Evolutionary conservation across 2,329 filamentous ascomycete genomes (phyloP).

Genomic region (Sarocladiaceae sp.): DNA sequence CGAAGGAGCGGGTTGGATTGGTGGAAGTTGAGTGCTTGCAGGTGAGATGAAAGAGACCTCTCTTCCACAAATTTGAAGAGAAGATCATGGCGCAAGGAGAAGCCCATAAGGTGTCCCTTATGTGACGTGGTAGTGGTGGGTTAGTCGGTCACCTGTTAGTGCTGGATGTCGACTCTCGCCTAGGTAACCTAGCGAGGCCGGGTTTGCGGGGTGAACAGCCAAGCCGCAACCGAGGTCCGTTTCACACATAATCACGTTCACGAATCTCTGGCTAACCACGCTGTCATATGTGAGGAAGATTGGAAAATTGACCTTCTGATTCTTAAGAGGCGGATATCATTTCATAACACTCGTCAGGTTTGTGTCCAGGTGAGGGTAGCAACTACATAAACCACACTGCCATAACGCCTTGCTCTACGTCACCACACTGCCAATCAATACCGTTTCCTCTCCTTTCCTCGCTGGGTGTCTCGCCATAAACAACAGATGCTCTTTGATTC

Average conservation of each 20-base stretch:
- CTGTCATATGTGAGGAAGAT: too few species aligned
- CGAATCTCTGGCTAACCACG: too few species aligned
- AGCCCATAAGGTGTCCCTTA: not conserved
- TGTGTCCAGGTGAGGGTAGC: too few species aligned
- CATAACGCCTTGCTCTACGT: not conserved
- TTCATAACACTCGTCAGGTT: too few species aligned
- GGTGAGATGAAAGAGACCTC: not conserved
- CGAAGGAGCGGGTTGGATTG: conserved; percentile 11
- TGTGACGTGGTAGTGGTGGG: not conserved
- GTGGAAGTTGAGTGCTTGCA: not conserved
- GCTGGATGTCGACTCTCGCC: not conserved
- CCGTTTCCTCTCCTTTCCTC: conserved; percentile 48
- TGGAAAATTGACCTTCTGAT: too few species aligned
- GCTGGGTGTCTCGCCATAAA: conserved; percentile 56
- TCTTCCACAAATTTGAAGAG: not conserved
- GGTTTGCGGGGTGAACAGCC: conserved; percentile 4
- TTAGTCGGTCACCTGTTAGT: conserved; percentile 5
- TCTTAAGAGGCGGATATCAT: too few species aligned
- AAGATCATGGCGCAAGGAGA: not conserved
- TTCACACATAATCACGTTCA: too few species aligned
- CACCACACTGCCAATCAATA: conserved; percentile 22
- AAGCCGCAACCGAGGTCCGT: not conserved
- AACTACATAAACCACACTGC: too few species aligned
- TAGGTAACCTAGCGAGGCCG: not conserved
- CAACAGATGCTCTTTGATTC: conserved; percentile 83